Base-by-base conservation (phyloP, 306 rosid genomes). In the Citrullus colocynthis region DNA sequence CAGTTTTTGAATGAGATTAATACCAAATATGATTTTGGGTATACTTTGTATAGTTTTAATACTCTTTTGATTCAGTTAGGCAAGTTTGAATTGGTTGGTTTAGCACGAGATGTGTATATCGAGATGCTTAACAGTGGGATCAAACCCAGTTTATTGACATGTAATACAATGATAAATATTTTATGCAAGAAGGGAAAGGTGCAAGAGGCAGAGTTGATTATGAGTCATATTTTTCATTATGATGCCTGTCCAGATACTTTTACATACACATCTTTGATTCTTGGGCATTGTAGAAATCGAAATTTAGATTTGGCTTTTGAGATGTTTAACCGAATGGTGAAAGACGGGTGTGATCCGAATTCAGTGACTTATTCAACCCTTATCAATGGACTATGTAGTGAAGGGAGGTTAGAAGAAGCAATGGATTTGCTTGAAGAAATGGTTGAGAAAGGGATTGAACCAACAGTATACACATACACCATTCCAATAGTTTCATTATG, bases 21-120 rank as follows among this genome's bases (percentile, higher is more conserved):
- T 52, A 17, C 66, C 30, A 64, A 78, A 69, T 48, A 6, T 55
- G 84, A 79, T 81, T 85, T 85, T 80, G 79, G 51, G 72, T 83
- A 78, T 62, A 83, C 85, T 75, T 57, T 85, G 80, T 81, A 75
- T 70, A 85, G 83, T 83, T 80, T 74, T 74, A 85, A 83, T 63
- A 83, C 88, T 80, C 86, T 85, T 75, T 78, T 85, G 76, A 75
- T 83, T 78, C 86, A 75, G 20, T 78, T 83, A 81, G 88, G 83
- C 6, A 85, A 70, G 84, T 85, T 85, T 80, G 85, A 81, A 36
- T 80, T 85, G 86, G 76, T 80, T 66, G 74, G 58, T 67, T 67
- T 80, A 45, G 86, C 88, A 36, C 81, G 62, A 34, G 79, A 56
- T 83, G 67, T 78, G 62, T 85, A 70, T 78, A 70, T 59, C 24